Evolutionary conservation across 1,139 yeast genomes (phyloP).

Genomic region (Komagataea norvegica): DNA sequence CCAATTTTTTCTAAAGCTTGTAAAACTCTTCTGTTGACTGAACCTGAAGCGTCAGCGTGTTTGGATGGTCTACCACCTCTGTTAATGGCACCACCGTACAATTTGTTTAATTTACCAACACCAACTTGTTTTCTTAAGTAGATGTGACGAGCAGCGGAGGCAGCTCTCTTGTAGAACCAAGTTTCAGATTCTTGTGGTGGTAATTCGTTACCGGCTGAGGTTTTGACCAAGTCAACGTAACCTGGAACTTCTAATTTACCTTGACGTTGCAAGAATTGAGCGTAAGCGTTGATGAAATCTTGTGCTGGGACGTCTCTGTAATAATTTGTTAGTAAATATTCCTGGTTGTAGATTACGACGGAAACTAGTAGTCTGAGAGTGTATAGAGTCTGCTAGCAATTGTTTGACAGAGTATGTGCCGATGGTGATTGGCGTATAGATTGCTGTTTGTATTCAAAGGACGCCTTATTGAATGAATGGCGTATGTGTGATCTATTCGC

Average conservation of each 20-base stretch:
- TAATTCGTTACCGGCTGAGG: constrained; percentile 97
- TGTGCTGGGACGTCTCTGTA: constrained; percentile 99
- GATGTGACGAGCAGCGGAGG: constrained; percentile 99
- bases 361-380: too few relatives aligned
- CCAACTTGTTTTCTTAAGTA: constrained; percentile 99
- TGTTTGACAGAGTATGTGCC: too few relatives aligned
- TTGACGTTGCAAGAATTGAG: constrained; percentile 99
- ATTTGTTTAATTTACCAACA: constrained; percentile 98
- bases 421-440: too few relatives aligned
- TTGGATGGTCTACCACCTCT: constrained; percentile 99
- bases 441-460: too few relatives aligned
- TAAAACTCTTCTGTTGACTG: constrained; percentile 96
- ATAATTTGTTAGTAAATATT: constrained; percentile 21
- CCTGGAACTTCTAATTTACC: constrained; percentile 99
- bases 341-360: background rate
- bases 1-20: constrained; percentile 99
- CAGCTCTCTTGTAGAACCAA: constrained; percentile 99
- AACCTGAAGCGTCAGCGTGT: constrained; percentile 99
- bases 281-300: constrained; percentile 99
- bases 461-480: too few relatives aligned
- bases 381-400: too few relatives aligned
- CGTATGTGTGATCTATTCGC: too few relatives aligned
- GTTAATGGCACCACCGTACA: constrained; percentile 99
- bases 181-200: constrained; percentile 99
- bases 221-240: constrained; percentile 99